A percentile compares a stretch with the other conserved stretches of the same genome.
These are phyloP conservation scores for Debaryomyces udenii DNA, from an alignment of 1,139 yeast species.

Conservation along the genomic window DNA sequence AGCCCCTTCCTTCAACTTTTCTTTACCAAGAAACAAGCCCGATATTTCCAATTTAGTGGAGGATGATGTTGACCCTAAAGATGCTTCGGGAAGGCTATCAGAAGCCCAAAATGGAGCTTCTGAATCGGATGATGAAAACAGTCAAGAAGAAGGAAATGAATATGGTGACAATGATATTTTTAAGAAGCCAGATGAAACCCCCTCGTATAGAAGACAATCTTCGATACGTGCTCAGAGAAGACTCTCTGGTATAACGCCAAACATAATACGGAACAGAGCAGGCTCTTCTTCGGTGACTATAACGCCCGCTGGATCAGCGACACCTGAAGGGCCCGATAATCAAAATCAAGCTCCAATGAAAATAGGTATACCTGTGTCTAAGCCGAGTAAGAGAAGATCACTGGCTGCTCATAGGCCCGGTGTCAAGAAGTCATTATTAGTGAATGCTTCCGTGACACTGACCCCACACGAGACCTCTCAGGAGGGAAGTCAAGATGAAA, in stretches of 20 bases:
- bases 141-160: conserved; percentile 26
- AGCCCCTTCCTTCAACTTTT: conserved; percentile 7
- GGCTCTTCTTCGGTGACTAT: conserved; percentile 30
- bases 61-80: conserved; percentile 37
- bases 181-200: conserved; percentile 26
- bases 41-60: conserved; percentile 14
- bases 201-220: conserved; percentile 28
- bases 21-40: conserved; percentile 6
- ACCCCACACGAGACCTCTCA: conserved; percentile 2
- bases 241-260: conserved; percentile 39
- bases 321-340: conserved; percentile 14
- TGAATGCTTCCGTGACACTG: conserved; percentile 12
- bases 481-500: conserved; percentile 16
- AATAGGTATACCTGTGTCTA: conserved; percentile 41
- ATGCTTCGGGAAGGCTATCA: conserved; percentile 20
- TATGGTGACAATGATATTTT: conserved; percentile 38
- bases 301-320: conserved; percentile 14
- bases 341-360: conserved; percentile 30
- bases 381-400: conserved; percentile 33
- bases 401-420: conserved; percentile 25
- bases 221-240: conserved; percentile 36
- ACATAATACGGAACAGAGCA: conserved; percentile 30
- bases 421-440: conserved; percentile 16
- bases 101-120: conserved; percentile 13
- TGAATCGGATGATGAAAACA: conserved; percentile 19